These are phyloP conservation scores for Tetrahymena malaccensis DNA, from an alignment of 73 alveolate genomes.

Conservation along the genomic window DNA sequence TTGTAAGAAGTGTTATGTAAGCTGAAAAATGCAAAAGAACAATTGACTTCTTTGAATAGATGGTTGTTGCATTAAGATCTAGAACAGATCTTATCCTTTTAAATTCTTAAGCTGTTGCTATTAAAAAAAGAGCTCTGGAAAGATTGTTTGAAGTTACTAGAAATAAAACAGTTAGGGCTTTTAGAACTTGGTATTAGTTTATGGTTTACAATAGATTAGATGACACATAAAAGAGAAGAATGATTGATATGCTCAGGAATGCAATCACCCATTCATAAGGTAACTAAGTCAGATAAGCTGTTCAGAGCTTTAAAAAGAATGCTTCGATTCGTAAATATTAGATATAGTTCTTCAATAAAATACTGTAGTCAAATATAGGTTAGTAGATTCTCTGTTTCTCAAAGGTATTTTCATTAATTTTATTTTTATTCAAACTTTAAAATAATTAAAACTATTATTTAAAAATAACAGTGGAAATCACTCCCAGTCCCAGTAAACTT, in stretches of 20 bases:
- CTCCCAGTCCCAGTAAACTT: neutral
- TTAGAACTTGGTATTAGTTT: neutral
- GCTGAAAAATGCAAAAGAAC: neutral
- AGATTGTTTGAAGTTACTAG: neutral
- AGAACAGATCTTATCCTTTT: neutral
- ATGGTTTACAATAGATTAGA: neutral
- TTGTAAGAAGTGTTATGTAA: neutral
- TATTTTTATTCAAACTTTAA: neutral
- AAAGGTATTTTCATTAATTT: neutral
- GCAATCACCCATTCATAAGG: neutral
- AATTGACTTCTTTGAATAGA: neutral
- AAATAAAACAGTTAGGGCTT: neutral
- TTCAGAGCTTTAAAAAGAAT: neutral
- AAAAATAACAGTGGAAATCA: neutral
- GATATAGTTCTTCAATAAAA: neutral
- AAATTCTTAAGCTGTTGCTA: neutral
- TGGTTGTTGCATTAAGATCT: neutral
- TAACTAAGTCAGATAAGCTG: neutral
- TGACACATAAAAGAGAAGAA: neutral
- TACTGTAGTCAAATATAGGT: neutral
- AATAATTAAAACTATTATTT: neutral
- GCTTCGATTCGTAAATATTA: neutral
- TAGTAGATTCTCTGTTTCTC: neutral
- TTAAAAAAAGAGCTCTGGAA: neutral
- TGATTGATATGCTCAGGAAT: neutral